Conservation (phyloP, 2,329 filamentous ascomycete genomes). For the Diaporthe vexans region DNA sequence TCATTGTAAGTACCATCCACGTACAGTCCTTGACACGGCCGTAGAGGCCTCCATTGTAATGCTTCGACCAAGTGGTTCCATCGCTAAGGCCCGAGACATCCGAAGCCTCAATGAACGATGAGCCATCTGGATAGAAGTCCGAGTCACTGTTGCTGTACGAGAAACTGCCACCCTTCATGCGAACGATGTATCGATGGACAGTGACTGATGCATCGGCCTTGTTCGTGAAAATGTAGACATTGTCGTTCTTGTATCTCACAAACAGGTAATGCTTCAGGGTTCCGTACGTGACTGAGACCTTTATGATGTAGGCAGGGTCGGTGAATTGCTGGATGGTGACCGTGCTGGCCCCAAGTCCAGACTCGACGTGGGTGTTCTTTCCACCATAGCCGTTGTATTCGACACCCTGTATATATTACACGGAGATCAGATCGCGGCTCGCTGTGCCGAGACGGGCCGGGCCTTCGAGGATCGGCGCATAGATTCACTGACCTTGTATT, state of each 20-base stretch:
- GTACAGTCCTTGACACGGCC: conserved; percentile 53
- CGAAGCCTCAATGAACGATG: conserved; percentile 52
- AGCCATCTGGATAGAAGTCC: conserved; percentile 52
- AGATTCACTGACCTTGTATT: conserved; percentile 44
- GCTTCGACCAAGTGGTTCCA: conserved; percentile 55
- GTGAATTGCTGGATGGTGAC: conserved; percentile 47
- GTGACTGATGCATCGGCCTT: conserved; percentile 55
- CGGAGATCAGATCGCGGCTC: neutral
- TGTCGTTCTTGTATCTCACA: conserved; percentile 53
- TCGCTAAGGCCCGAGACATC: conserved; percentile 48
- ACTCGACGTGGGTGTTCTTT: conserved; percentile 52
- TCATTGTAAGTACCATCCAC: neutral
- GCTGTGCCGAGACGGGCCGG: too few relatives aligned
- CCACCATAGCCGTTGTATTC: conserved; percentile 50
- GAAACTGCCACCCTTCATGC: conserved; percentile 50
- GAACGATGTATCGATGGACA: conserved; percentile 56
- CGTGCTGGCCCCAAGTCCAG: conserved; percentile 50
- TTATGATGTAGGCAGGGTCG: conserved; percentile 50
- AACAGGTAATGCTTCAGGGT: conserved; percentile 54
- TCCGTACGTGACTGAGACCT: conserved; percentile 52
- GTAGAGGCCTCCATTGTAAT: conserved; percentile 56
- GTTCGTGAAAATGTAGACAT: conserved; percentile 59
- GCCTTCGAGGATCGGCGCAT: neutral
- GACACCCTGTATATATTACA: conserved; percentile 44
- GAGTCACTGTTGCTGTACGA: conserved; percentile 42